These are phyloP conservation scores for Leccinellum luteum DNA, from an alignment of 768 basidiomycete species.

Conservation along the genomic window DNA sequence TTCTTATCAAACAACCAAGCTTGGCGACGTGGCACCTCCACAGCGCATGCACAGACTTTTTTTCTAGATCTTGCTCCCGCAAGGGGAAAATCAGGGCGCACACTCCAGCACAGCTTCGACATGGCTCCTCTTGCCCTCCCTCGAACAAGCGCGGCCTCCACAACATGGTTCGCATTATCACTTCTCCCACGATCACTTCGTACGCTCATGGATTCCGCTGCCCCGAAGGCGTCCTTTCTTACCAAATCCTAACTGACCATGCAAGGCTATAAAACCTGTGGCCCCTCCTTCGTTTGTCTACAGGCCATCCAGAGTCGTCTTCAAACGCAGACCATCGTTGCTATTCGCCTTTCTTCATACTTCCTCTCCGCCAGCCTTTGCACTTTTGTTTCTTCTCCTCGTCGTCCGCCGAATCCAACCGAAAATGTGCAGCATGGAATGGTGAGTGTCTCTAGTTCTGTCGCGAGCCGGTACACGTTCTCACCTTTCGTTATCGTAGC, in stretches of 20 bases:
- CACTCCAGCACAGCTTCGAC: conserved; percentile 22
- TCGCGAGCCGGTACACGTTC: conserved; percentile 5
- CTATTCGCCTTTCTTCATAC: background rate
- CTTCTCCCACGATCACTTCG: conserved; percentile 36
- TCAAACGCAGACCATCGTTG: background rate
- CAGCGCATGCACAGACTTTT: conserved; percentile 16
- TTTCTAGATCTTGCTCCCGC: conserved; percentile 17
- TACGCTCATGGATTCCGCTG: conserved; percentile 26
- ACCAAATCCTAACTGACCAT: conserved; percentile 27
- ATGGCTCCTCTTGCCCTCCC: conserved; percentile 2
- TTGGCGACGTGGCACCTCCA: conserved; percentile 28
- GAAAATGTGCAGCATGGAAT: conserved; percentile 58
- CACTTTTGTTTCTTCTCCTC: background rate
- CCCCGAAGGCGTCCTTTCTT: conserved; percentile 28
- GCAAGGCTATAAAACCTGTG: conserved; percentile 29
- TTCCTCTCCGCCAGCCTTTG: background rate
- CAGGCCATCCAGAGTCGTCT: background rate
- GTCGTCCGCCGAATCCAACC: conserved; percentile 4
- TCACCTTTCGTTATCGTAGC: conserved; percentile 21
- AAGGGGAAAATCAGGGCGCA: conserved; percentile 30
- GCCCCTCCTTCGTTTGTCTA: conserved; percentile 1
- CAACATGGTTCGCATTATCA: conserved; percentile 12
- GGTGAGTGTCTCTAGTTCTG: conserved; percentile 35
- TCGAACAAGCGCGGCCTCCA: conserved; percentile 1
- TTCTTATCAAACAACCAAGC: conserved; percentile 26